Evolutionary conservation across 768 basidiomycete species (phyloP), one percentile per base, ranked within the genome.

Genomic region (Suillus cothurnatus): DNA sequence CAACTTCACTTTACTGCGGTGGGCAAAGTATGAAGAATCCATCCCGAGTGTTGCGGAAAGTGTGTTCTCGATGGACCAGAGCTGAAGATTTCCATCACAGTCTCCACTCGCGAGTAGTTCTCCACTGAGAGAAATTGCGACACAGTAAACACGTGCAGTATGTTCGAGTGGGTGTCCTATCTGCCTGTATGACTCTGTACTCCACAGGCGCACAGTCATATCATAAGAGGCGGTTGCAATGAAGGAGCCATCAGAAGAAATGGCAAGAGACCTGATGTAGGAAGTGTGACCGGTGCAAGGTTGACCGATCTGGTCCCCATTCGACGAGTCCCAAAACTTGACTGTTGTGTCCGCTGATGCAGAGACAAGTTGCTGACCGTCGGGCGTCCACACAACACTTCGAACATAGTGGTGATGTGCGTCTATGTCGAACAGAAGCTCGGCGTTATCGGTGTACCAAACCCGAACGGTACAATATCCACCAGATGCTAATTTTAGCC

Each of bases 171-270:
- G 2, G 4, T 38, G 43, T 3, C 58, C 38, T 26, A 60, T 60
- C 43, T 60, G 36, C 19, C 26, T 3, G 58, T 23, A 28, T 28
- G 60, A 28, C 9, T 21, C 21, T 28, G 64, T 47, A 23, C 86
- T 87, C 93, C 93, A 94, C 66, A 95, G 84, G 31, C 87, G 81
- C 63, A 94, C 85, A 1, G 90, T 91, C 68, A 88, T 88, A 77
- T 96, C 95, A 74, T 95, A 93, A 1, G 92, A 94, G 0, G 92
- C 93, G 47, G 92, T 92, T 0, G 94, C 93, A 55, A 77, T 72
- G 36, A 69, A 67, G 12, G 38, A 67, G 2, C 73, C 76, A 38
- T 67, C 60, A 6, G 74, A 74, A 1, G 77, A 78, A 56, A 77
- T 57, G 2, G 73, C 69, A 31, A 77, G 45, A 6, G 76, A 69